Percentiles rank a stretch among this genome's conserved stretches.
Evolutionary conservation across 2,329 filamentous ascomycete genomes (phyloP).

Genomic region (Cercospora zeae-maydis): DNA sequence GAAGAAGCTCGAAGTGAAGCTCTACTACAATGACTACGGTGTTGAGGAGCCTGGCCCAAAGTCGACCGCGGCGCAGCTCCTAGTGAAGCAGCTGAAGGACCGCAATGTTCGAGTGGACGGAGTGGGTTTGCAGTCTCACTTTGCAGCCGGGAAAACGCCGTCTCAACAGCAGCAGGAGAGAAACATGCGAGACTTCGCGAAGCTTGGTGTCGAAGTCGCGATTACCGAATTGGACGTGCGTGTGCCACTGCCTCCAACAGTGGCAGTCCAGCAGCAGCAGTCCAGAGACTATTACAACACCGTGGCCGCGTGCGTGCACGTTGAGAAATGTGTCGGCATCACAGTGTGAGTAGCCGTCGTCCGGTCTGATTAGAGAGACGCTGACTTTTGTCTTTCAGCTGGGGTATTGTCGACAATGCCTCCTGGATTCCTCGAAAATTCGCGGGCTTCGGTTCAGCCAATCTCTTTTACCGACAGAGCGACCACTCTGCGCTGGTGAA

Average conservation of each 20-base stretch:
- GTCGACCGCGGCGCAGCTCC: slow-evolving; percentile 23
- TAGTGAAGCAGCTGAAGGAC: slow-evolving; percentile 26
- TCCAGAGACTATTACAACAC: slow-evolving; percentile 45
- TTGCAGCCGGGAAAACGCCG: slow-evolving; percentile 34
- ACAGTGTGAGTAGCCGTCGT: slow-evolving; percentile 37
- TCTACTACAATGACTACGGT: slow-evolving; percentile 34
- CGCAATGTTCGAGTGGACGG: slow-evolving; percentile 37
- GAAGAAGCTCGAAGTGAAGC: slow-evolving; percentile 23
- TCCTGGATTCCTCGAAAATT: slow-evolving; percentile 40
- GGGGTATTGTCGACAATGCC: slow-evolving; percentile 46
- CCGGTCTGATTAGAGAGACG: not conserved
- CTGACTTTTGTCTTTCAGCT: slow-evolving; percentile 32
- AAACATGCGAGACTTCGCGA: slow-evolving; percentile 49
- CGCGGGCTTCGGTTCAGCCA: slow-evolving; percentile 37
- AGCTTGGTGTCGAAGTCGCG: slow-evolving; percentile 56
- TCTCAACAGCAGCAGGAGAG: slow-evolving; percentile 38
- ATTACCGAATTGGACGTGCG: slow-evolving; percentile 64
- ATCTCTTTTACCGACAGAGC: slow-evolving; percentile 41
- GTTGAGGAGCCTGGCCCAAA: slow-evolving; percentile 29
- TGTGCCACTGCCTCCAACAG: slow-evolving; percentile 30
- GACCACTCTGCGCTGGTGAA: slow-evolving; percentile 41
- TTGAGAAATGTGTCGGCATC: slow-evolving; percentile 39
- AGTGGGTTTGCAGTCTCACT: slow-evolving; percentile 53
- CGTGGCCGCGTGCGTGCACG: slow-evolving; percentile 37
- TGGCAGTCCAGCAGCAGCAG: slow-evolving; percentile 39